Percentiles rank a stretch among this genome's conserved stretches.
Conservation (phyloP, 306 rosid genomes). For the Malus orientalis region DNA sequence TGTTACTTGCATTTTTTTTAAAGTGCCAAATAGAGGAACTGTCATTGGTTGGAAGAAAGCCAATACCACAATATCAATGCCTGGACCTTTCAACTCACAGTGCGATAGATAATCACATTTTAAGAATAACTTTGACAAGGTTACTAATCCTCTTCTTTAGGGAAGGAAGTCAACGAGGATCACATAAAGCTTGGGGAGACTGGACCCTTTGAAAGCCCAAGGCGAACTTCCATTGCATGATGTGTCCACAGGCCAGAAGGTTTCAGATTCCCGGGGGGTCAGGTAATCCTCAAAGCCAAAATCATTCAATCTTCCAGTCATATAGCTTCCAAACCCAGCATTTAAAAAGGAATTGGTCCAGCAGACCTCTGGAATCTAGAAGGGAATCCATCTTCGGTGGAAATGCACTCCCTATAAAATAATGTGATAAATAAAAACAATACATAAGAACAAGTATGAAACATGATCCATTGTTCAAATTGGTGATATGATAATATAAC, state of each 20-base stretch:
- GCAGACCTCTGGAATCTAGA: slow-evolving; percentile 79
- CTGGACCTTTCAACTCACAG: background rate
- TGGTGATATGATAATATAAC: too few relatives aligned
- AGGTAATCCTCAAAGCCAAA: slow-evolving; percentile 75
- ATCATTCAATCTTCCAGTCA: slow-evolving; percentile 59
- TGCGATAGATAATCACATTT: background rate
- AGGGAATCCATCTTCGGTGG: slow-evolving; percentile 71
- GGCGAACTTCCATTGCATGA: slow-evolving; percentile 90
- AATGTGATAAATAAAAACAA: too few relatives aligned
- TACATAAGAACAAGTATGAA: too few relatives aligned
- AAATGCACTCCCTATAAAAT: slow-evolving; percentile 45
- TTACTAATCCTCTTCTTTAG: background rate
- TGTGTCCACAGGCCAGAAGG: slow-evolving; percentile 61
- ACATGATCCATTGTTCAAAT: too few relatives aligned
- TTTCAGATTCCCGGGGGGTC: slow-evolving; percentile 73
- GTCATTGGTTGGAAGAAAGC: background rate
- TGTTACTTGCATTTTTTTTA: too few relatives aligned
- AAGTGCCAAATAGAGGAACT: background rate
- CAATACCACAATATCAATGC: background rate
- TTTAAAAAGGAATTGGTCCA: slow-evolving; percentile 53
- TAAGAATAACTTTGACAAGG: background rate
- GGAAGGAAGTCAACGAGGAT: background rate
- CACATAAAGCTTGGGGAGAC: slow-evolving; percentile 60
- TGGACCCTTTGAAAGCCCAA: slow-evolving; percentile 89
- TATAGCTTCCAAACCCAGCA: slow-evolving; percentile 65